Conservation (phyloP, 2,329 filamentous ascomycete genomes). For the Cladosporium sp. region DNA sequence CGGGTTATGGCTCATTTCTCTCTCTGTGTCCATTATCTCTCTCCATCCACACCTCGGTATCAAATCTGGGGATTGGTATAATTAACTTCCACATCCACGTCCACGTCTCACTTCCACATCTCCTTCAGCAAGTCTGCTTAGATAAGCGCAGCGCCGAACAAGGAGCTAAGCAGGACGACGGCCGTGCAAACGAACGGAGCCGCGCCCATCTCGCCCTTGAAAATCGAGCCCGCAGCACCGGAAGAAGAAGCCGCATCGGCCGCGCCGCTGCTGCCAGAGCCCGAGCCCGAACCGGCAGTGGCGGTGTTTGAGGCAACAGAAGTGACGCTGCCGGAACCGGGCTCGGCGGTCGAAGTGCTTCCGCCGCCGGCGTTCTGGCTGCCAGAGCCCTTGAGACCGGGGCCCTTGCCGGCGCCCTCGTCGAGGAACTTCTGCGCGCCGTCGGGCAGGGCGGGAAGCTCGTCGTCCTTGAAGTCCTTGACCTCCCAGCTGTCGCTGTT, state of each 20-base stretch:
- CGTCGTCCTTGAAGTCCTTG: constrained; percentile 38
- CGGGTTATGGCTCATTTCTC: too few relatives aligned
- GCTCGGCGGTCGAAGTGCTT: constrained; percentile 45
- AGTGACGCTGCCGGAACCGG: constrained; percentile 48
- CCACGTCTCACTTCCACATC: constrained; percentile 7
- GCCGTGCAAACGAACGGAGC: constrained; percentile 50
- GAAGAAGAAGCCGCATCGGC: constrained; percentile 19
- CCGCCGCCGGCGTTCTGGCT: constrained; percentile 52
- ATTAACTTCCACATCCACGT: too few relatives aligned
- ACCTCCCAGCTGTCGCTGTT: constrained; percentile 56
- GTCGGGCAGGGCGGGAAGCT: constrained; percentile 54
- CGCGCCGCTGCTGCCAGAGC: constrained; percentile 39
- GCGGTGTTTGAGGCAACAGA: constrained; percentile 29
- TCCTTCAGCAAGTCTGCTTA: constrained; percentile 11
- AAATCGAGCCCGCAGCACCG: constrained; percentile 43
- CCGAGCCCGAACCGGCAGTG: constrained; percentile 26
- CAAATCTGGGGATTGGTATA: too few relatives aligned
- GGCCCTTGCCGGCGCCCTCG: constrained; percentile 54
- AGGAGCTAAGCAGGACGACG: constrained; percentile 48
- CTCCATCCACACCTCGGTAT: neutral
- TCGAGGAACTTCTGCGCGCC: constrained; percentile 55
- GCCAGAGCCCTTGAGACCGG: constrained; percentile 53
- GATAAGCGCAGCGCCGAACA: constrained; percentile 49
- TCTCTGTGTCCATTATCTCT: too few relatives aligned
- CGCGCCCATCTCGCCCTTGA: constrained; percentile 42